Conservation (phyloP, 352 stramenopile species). For the Globisporangium barbulae region DNA sequence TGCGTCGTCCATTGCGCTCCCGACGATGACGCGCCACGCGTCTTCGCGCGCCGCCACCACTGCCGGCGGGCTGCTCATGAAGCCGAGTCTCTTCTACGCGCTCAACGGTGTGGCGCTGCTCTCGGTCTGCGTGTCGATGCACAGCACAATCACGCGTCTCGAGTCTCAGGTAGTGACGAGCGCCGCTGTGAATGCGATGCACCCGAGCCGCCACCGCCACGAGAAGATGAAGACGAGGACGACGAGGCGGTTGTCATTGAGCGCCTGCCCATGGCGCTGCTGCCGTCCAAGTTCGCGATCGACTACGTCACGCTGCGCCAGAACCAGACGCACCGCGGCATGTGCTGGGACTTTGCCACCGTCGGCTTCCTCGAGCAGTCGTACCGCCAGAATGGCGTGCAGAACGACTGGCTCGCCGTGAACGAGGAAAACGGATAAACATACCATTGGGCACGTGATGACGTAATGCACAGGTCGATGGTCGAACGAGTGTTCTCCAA, state of each 20-base stretch:
- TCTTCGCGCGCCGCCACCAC: neutral
- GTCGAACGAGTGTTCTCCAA: too few species aligned
- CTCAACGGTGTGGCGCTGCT: constrained; percentile 61
- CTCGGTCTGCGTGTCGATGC: constrained; percentile 64
- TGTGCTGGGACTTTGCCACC: constrained; percentile 83
- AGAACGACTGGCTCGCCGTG: constrained; percentile 57
- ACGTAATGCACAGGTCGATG: too few species aligned
- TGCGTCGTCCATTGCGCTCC: constrained; percentile 14
- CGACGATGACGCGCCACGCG: constrained; percentile 17
- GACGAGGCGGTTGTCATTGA: constrained; percentile 14
- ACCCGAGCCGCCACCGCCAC: constrained; percentile 5
- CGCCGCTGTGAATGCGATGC: neutral
- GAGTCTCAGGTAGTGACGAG: constrained; percentile 27
- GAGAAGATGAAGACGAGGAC: neutral
- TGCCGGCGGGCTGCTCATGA: constrained; percentile 18
- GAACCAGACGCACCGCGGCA: constrained; percentile 72
- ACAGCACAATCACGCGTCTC: constrained; percentile 60
- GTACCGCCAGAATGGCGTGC: constrained; percentile 64
- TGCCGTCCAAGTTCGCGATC: constrained; percentile 79
- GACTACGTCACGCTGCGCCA: constrained; percentile 73
- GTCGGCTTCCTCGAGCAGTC: constrained; percentile 77
- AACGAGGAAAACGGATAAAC: too few species aligned
- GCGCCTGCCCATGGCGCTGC: constrained; percentile 56
- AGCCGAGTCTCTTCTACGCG: constrained; percentile 40
- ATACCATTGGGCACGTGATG: too few species aligned